A percentile compares a stretch with the other conserved stretches of the same genome.
Evolutionary conservation across 2,329 filamentous ascomycete genomes (phyloP).

Genomic region (Neonectria sp.): DNA sequence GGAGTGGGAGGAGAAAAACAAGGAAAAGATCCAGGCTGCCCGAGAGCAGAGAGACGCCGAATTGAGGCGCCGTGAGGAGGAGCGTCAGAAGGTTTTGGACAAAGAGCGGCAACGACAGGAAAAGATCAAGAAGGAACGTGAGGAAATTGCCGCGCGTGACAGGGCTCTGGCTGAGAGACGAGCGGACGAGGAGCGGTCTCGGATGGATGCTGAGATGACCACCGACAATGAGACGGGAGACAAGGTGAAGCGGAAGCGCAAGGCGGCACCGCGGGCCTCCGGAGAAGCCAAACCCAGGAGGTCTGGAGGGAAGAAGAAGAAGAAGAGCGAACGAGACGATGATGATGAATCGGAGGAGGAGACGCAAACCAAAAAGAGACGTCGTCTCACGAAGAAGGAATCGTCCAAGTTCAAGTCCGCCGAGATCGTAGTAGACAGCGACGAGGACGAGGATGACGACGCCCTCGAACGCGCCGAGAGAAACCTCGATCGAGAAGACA

Average conservation of each 20-base stretch:
- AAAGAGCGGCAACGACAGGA: slow-evolving; percentile 81
- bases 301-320: slow-evolving; percentile 62
- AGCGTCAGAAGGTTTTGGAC: slow-evolving; percentile 76
- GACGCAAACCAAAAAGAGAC: slow-evolving; percentile 73
- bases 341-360: slow-evolving; percentile 60
- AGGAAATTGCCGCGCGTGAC: slow-evolving; percentile 83
- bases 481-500: slow-evolving; percentile 55
- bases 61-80: slow-evolving; percentile 82
- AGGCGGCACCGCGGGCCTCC: slow-evolving; percentile 56
- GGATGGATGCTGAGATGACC: slow-evolving; percentile 80
- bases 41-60: slow-evolving; percentile 86
- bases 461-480: slow-evolving; percentile 63
- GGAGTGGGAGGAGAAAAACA: slow-evolving; percentile 95
- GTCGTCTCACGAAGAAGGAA: slow-evolving; percentile 67
- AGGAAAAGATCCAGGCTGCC: slow-evolving; percentile 87
- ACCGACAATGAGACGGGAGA: slow-evolving; percentile 88
- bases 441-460: slow-evolving; percentile 66
- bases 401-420: slow-evolving; percentile 84
- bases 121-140: slow-evolving; percentile 89
- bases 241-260: slow-evolving; percentile 84
- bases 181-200: slow-evolving; percentile 52
- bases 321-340: slow-evolving; percentile 57
- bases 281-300: slow-evolving; percentile 61
- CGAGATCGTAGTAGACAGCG: slow-evolving; percentile 86
- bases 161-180: slow-evolving; percentile 79